Percentiles rank a stretch among this genome's conserved stretches.
Conservation (phyloP, 2,329 filamentous ascomycete genomes). For the Beauveria sp. region DNA sequence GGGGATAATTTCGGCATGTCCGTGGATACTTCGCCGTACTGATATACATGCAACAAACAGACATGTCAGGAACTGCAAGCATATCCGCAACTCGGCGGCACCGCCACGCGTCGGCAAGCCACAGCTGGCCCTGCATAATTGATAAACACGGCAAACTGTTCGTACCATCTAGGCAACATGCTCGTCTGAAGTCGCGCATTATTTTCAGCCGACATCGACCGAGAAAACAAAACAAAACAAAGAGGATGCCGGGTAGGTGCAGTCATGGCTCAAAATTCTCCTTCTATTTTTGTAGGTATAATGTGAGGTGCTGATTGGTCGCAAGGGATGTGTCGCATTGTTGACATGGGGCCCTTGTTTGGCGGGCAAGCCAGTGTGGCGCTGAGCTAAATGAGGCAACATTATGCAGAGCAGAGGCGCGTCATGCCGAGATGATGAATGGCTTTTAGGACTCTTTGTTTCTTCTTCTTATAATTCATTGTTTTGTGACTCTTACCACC, state of each 20-base stretch:
- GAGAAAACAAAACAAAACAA: background rate
- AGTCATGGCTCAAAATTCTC: background rate
- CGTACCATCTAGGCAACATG: background rate
- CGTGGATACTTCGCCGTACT: too few relatives aligned
- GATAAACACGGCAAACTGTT: too few relatives aligned
- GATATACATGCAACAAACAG: too few relatives aligned
- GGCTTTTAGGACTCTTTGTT: background rate
- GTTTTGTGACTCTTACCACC: too few relatives aligned
- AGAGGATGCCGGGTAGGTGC: background rate
- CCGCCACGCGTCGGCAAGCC: background rate
- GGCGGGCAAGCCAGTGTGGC: background rate
- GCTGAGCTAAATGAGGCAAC: slow-evolving; percentile 2
- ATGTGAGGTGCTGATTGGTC: background rate
- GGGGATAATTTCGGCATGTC: too few relatives aligned
- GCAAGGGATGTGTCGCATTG: background rate
- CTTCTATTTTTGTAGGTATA: background rate
- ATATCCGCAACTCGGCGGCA: background rate
- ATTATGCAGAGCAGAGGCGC: slow-evolving; percentile 6
- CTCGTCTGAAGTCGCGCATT: background rate
- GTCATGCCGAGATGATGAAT: background rate
- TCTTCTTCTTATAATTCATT: too few relatives aligned
- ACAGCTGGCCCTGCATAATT: background rate
- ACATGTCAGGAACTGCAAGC: too few relatives aligned
- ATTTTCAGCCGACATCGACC: background rate
- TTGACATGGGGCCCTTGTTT: background rate